A percentile compares a stretch with the other conserved stretches of the same genome.
Evolutionary conservation across 1,284 basidiomycete species (phyloP).

Genomic region (Apiotrichum laibachii): DNA sequence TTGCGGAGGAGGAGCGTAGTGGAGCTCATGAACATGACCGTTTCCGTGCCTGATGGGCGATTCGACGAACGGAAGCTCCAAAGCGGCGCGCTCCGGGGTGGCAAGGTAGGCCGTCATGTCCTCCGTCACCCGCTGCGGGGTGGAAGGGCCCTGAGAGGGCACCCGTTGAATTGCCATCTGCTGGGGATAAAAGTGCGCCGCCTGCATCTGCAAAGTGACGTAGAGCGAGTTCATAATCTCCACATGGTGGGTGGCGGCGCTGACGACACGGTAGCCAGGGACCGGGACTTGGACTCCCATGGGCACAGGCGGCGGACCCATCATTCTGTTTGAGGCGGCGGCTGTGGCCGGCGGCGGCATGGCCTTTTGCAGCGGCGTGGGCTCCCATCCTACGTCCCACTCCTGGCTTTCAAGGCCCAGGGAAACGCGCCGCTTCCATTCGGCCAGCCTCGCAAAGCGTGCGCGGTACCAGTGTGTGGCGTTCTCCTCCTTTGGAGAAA

Average conservation of each 20-base stretch:
- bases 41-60: too few species aligned
- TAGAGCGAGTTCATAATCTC: not conserved
- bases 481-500: not conserved
- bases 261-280: not conserved
- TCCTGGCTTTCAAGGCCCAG: not conserved
- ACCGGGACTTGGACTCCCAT: not conserved
- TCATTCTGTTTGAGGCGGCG: not conserved
- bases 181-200: not conserved
- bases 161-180: not conserved
- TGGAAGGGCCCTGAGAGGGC: not conserved
- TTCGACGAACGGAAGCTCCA: too few species aligned
- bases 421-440: not conserved
- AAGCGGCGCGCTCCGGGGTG: not conserved
- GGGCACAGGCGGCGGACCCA: not conserved
- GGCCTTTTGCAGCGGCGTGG: not conserved
- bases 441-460: not conserved
- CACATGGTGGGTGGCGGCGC: not conserved
- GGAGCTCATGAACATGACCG: too few species aligned
- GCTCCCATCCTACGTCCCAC: constrained; percentile 4
- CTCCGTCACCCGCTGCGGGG: not conserved
- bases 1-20: too few species aligned
- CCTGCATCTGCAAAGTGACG: not conserved
- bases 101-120: not conserved
- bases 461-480: not conserved
- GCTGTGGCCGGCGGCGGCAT: not conserved